Evolutionary conservation across 352 stramenopile species (phyloP), one percentile per base, ranked within the genome.

Genomic region (Pythium apleroticum): DNA sequence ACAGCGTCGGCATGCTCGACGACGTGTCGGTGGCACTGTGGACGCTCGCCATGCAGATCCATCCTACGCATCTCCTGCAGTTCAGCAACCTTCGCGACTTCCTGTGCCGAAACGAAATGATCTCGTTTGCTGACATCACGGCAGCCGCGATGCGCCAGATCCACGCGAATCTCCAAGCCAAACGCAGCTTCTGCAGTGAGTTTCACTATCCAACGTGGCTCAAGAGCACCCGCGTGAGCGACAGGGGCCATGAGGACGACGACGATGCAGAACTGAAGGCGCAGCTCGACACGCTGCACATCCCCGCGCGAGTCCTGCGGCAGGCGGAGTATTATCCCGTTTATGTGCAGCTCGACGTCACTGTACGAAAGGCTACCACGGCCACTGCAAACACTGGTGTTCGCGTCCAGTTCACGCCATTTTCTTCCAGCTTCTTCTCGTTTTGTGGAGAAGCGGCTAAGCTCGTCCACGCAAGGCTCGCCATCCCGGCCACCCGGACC

Each of bases 1-100:
- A 39, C 10, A 60, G 55, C 15, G 50, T 87, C 5, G 71, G 57
- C 2, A 68, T 61, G 0, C 63, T 90, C 19, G 82, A 91, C 52
- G 82, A 90, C 60, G 79, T 89, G 41, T 86, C 76, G 1, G 58
- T 90, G 19, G 74, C 75, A 20, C 56, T 85, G 15, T 91, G 80
- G 82, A 43, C 89, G 54, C 57, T 84, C 4, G 70, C 61, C 4
- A 71, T 84, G 5, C 72, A 88, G 50, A 78, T 89, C 0, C 73
- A 75, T 17, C 61, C 76, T 0, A 31, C 73, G 20, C 77, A 90
- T 50, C 25, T 83, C 0, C 27, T 64, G 17, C 39, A 62, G 6
- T 84, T 91, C 43, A 41, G 64, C 24, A 84, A 87, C n/a, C 45
- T 88, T 4, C 74, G 67, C 8, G 64, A 79, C 7, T 30, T 43